Base-by-base conservation (phyloP, 208 protist genomes). In the Vickermania spadyakhi region DNA sequence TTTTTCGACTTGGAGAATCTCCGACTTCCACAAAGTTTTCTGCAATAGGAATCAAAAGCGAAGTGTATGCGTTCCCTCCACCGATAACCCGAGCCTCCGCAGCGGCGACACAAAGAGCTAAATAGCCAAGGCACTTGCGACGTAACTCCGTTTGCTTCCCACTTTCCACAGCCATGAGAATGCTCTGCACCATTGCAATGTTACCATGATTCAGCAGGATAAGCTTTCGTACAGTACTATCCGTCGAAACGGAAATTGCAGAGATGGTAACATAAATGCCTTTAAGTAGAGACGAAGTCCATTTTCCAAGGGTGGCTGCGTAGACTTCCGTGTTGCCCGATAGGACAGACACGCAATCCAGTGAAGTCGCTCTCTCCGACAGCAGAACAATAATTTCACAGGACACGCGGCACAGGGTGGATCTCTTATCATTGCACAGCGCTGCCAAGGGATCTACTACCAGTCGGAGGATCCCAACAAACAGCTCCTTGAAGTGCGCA, bases 211-310 rank as follows among this genome's bases (percentile, higher is more conserved):
- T 90, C n/a, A 66, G 66, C 25, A 84, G 56, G 56, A 80, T 66
- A 18, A 95, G 27, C 0, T 71, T 70, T 2, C 89, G 77, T 36
- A 91, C 51, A 22, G 85, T 77, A 21, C 30, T 21, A 45, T 95
- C 85, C 11, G 84, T 84, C 2, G 89, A 73, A 2, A 57, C 67
- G 1, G 84, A 76, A 29, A 95, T 95, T 42, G 85, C 79, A 2
- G 79, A 56, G 1, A 95, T 79, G 0, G 89, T 95, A n/a, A 95
- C 89, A 58, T 79, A 86, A 18, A 84, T 73, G 23, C 85, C 76
- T 29, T 77, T 74, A 36, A 79, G 52, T 31, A 95, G 70, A 4
- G 75, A 64, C 3, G 63, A 23, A 42, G 69, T 73, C 84, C 85
- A 93, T 21, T 66, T 58, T 18, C 52, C 23, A 11, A 90, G 49